Percentiles rank a stretch among this genome's conserved stretches.
Conservation (phyloP, 176 grass and related monocot species). For the Oryza officinalis region DNA sequence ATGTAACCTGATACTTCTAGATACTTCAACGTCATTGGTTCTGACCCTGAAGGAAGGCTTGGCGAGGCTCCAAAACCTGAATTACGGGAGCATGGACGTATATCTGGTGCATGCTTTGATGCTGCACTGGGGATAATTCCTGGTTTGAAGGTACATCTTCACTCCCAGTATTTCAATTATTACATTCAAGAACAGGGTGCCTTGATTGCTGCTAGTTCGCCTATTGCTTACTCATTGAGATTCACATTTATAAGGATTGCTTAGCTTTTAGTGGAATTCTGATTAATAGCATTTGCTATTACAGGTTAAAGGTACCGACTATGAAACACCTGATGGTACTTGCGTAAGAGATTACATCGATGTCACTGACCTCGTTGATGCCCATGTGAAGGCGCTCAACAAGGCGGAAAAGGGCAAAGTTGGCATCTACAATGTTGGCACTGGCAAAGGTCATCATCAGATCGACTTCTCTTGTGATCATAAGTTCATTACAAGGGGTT, state of each 20-base stretch:
- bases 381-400: slow-evolving; percentile 91
- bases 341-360: slow-evolving; percentile 94
- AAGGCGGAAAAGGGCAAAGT: slow-evolving; percentile 74
- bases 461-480: neutral
- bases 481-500: neutral
- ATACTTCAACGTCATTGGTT: slow-evolving; percentile 99
- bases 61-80: slow-evolving; percentile 88
- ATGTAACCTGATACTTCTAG: slow-evolving; percentile 35
- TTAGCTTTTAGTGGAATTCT: neutral
- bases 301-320: slow-evolving; percentile 92
- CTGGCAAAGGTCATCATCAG: slow-evolving; percentile 70
- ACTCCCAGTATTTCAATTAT: neutral
- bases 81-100: slow-evolving; percentile 77
- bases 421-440: slow-evolving; percentile 95
- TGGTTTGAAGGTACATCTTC: slow-evolving; percentile 64
- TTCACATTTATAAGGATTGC: neutral
- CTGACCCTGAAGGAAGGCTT: slow-evolving; percentile 81
- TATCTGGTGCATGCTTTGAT: slow-evolving; percentile 95
- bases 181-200: neutral
- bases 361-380: slow-evolving; percentile 88
- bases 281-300: neutral
- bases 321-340: slow-evolving; percentile 79
- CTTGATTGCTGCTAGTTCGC: neutral
- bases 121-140: slow-evolving; percentile 84
- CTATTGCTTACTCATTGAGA: neutral